Percentiles rank a stretch among this genome's conserved stretches.
phyloP scores from a whole-genome alignment of 139 green algal species.

The Tetradesmus lagerheimii region DNA sequence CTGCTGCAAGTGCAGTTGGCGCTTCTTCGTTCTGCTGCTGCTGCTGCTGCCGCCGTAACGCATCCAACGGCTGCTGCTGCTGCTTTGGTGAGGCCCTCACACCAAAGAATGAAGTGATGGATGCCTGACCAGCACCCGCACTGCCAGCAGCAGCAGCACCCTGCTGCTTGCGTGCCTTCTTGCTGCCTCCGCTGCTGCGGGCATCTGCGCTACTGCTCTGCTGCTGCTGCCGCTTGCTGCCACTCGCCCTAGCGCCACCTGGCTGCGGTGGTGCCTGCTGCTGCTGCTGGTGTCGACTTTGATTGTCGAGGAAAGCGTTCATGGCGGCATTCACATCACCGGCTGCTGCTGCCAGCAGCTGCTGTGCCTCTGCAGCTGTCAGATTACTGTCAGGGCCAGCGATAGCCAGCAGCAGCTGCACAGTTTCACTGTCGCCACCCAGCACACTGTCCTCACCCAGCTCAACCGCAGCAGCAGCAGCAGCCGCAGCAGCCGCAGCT shows the following conservation, averaged over 20 bases:
- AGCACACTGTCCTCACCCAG: not conserved
- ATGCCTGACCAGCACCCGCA: constrained; percentile 38
- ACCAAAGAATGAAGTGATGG: constrained; percentile 51
- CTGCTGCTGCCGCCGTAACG: not conserved
- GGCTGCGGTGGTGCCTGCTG: not conserved
- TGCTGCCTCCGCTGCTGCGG: not conserved
- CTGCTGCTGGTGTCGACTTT: constrained; percentile 17
- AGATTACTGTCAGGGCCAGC: not conserved
- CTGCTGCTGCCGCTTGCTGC: constrained; percentile 19
- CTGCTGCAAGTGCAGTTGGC: not conserved
- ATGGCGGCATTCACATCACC: constrained; percentile 32
- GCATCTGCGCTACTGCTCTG: not conserved
- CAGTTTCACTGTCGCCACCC: not conserved
- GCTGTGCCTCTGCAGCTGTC: not conserved
- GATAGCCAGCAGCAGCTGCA: constrained; percentile 29
- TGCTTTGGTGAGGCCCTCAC: not conserved
- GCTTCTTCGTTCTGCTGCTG: not conserved
- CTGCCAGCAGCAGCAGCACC: constrained; percentile 5
- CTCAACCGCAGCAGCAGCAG: constrained; percentile 24
- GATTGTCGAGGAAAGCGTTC: constrained; percentile 16
- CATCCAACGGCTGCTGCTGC: not conserved
- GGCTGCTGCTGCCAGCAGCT: constrained; percentile 24
- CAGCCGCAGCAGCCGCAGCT: not conserved
- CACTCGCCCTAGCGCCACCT: not conserved
- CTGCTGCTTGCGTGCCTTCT: constrained; percentile 30